Base-by-base conservation (phyloP, 1,284 basidiomycete genomes). In the Tranzscheliella williamsii region DNA sequence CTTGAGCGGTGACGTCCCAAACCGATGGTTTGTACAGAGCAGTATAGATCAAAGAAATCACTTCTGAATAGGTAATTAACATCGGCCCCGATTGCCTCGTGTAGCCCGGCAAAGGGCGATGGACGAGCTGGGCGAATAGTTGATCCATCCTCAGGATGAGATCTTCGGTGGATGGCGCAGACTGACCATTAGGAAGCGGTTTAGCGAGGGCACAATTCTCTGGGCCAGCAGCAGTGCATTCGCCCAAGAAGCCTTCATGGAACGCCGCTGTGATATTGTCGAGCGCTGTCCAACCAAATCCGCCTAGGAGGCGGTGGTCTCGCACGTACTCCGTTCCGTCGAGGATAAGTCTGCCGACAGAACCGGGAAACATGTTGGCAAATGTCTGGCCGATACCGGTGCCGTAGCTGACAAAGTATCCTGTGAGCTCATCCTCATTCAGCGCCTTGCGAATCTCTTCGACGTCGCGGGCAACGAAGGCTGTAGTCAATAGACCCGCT, bases 381-480 rank as follows among this genome's bases (percentile, higher is more conserved):
- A 61, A 66, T 7, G 48, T 62, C 41, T 54, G 51, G 5, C 48
- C 63, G 8, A 66, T 61, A 0, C 52, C 56, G 3, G 63, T 62
- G 5, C 63, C 63, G 20, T 66, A 66, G 18, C 53, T 56, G 34
- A 56, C 37, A 44, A 66, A 49, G 42, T 56, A 56, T 1, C 53
- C 63, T 18, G 38, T 49, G 16, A 66, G 17, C 20, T 27, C 15
- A 2, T 42, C 44, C 15, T 62, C 44, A 12, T 37, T 42, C 5
- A 66, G 26, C 0, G 63, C 63, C 15, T 50, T 44, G n/a, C 63
- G 42, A 15, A 66, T 52, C 33, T 39, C 20, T 20, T 66, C 63
- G 0, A 66, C 13, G 24, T 66, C 63, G 4, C 63, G 31, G 6
- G 52, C 52, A 12, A 62, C 57, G 21, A 66, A 62, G 0, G 49